These are phyloP conservation scores for Camellia granthamiana DNA, from an alignment of 148 eudicot genomes.

Conservation along the genomic window DNA sequence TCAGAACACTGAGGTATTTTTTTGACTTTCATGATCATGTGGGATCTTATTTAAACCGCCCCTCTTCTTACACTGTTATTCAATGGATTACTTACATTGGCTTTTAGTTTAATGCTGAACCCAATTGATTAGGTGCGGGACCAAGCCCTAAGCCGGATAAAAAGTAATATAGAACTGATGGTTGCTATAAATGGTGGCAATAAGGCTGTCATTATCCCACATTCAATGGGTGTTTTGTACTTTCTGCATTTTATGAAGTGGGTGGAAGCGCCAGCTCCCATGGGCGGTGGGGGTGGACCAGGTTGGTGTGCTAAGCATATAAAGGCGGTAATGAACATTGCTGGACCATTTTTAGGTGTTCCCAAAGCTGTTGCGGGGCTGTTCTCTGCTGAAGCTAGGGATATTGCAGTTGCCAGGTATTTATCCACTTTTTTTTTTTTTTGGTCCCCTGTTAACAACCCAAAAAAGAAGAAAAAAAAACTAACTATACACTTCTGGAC, in stretches of 20 bases:
- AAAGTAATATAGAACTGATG: conserved; percentile 88
- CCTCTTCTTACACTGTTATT: too few relatives aligned
- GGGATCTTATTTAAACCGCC: too few relatives aligned
- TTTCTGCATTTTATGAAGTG: conserved; percentile 97
- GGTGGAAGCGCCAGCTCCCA: conserved; percentile 98
- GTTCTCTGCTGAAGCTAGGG: conserved; percentile 91
- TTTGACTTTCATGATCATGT: too few relatives aligned
- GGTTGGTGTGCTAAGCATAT: conserved; percentile 90
- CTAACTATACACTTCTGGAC: too few relatives aligned
- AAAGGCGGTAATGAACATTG: conserved; percentile 91
- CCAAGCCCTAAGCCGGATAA: conserved; percentile 78
- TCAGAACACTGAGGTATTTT: too few relatives aligned
- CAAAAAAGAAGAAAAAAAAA: too few relatives aligned
- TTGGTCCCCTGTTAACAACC: too few relatives aligned
- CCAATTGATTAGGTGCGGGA: conserved; percentile 69
- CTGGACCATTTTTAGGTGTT: conserved; percentile 95
- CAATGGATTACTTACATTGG: too few relatives aligned
- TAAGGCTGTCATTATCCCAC: conserved; percentile 91
- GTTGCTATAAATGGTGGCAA: conserved; percentile 88
- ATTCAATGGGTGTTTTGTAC: conserved; percentile 94
- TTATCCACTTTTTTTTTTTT: background rate
- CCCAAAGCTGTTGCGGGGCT: conserved; percentile 93
- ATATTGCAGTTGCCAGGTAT: conserved; percentile 93
- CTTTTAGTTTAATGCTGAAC: too few relatives aligned
- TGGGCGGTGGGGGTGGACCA: conserved; percentile 97